Base-by-base conservation (phyloP, 106 monocot genomes). In the Cymbidium sinense region DNA sequence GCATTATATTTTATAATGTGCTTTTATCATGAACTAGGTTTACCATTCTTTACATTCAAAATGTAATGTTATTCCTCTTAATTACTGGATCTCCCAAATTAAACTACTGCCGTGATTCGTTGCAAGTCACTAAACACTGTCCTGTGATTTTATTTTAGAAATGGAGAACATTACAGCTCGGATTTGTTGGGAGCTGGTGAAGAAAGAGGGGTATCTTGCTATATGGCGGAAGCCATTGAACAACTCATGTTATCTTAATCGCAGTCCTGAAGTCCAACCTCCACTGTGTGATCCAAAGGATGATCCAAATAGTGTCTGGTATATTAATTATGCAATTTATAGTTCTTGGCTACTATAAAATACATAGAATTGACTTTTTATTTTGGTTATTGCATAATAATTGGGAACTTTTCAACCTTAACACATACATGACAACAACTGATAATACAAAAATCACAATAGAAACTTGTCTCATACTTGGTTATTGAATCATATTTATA, bases 141-240 rank as follows among this genome's bases (percentile, higher is more conserved):
- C 20, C 39, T 44, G 36, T 43, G 25, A 73, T 34, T 73, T 28
- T 74, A 28, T 20, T 43, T 65, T 77, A 98, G 98, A 92, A 50
- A 98, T 98, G 98, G 92, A 98, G 70, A 81, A 90, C 54, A 90
- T 98, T 80, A 92, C 98, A 29, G 12, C 75, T 52, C 85, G 92
- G 10, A 80, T 98, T 64, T 98, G 94, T 79, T 98, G 98, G 98
- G 84, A 92, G 81, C 88, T 98, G 81, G 90, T 94, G 79, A 94
- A 92, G 84, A 98, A 98, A 78, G 92, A 91, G 76, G 92, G 98
- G 29, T 94, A 98, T 61, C 80, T 94, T 86, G 94, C 98, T 75
- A 85, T 98, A 79, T 98, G 98, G 98, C 82, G 70, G 85, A 98
- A 98, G 78, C 98, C 98, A 51, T 64, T 89, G 23, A 87, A 94